Evolutionary conservation across 129 eudicot species (phyloP), one percentile per base, ranked within the genome.

Genomic region (Artemisia tridentata): DNA sequence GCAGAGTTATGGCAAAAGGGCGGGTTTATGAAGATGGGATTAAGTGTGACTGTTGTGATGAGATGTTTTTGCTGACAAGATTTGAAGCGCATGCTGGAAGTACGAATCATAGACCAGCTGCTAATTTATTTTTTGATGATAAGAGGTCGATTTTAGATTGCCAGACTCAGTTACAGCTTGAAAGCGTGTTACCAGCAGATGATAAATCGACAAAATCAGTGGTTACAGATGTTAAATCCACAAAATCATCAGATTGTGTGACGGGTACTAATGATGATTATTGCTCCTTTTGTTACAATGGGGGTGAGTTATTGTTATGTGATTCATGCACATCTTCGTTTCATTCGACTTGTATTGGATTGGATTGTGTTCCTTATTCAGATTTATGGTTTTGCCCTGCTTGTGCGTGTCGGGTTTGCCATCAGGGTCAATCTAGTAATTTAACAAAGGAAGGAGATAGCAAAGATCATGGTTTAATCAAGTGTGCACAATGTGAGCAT

Each of bases 41-140:
- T 23, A 72, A 69, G 66, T 90, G 97, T 56, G 78, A 71, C 75
- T 90, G 97, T 29, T 90, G 97, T 67, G 78, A 68, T 5, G 18
- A 31, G 52, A 67, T 81, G 5, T 87, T 83, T 69, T 47, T 80
- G 2, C 63, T 87, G 31, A 76, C 83, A 50, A 80, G 76, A 25
- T 93, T 93, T 72, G 97, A 93, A 76, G 74, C 69, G 72, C 99
- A 93, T 80, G 99, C 88, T 20, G 91, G 91, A 12, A 90, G 92
- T 63, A 80, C 61, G 9, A 52, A 65, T 74, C 91, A 73, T 65
- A 80, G 88, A 73, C 97, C 99, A 7, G 83, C 92, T 7, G 92
- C 75, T n/a, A 71, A 77, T 73, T 79, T 90, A 3, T 90, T 83
- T 78, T 62, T 90, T 12, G 91, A 82, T 12, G 88, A 93, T 68